Evolutionary conservation across 495 filamentous ascomycete species (phyloP).

Genomic region (Thermochaetoides thermophila): DNA sequence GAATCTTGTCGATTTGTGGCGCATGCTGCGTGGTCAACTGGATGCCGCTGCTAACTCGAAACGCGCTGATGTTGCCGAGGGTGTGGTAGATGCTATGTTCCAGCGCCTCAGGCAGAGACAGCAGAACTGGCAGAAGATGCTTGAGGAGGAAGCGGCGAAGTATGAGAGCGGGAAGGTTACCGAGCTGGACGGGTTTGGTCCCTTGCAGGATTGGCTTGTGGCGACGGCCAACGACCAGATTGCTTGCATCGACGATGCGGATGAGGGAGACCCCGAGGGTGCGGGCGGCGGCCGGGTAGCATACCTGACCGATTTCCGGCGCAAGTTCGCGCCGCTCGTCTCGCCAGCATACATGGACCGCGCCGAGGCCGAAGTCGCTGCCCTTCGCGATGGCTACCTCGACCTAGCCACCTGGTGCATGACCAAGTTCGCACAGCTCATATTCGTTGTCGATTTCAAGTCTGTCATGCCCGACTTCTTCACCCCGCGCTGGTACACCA

Average conservation of each 20-base stretch:
- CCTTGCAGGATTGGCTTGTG: slow-evolving; percentile 83
- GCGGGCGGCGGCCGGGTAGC: slow-evolving; percentile 51
- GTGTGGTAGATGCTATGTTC: slow-evolving; percentile 89
- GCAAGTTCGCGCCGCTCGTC: slow-evolving; percentile 63
- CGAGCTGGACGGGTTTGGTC: slow-evolving; percentile 62
- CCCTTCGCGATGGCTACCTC: slow-evolving; percentile 76
- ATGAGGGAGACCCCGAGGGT: no score
- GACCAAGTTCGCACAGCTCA: slow-evolving; percentile 61
- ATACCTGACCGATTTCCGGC: slow-evolving; percentile 69
- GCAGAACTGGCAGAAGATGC: slow-evolving; percentile 66
- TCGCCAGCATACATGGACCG: slow-evolving; percentile 64
- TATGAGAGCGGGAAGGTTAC: slow-evolving; percentile 46
- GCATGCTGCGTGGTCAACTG: slow-evolving; percentile 88
- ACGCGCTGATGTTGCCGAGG: slow-evolving; percentile 75
- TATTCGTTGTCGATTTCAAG: slow-evolving; percentile 78
- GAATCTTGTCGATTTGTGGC: slow-evolving; percentile 87
- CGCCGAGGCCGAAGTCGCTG: slow-evolving; percentile 53
- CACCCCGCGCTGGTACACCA: slow-evolving; percentile 73
- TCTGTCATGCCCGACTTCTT: slow-evolving; percentile 77
- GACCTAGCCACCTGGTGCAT: slow-evolving; percentile 87
- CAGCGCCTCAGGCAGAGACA: slow-evolving; percentile 68
- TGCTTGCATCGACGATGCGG: slow-evolving; percentile 82
- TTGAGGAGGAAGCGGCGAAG: slow-evolving; percentile 70
- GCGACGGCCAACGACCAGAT: slow-evolving; percentile 99
- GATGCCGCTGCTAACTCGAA: slow-evolving; percentile 65